phyloP scores from a whole-genome alignment of 1,284 basidiomycete genomes.

The Sphagnurus paluster region DNA sequence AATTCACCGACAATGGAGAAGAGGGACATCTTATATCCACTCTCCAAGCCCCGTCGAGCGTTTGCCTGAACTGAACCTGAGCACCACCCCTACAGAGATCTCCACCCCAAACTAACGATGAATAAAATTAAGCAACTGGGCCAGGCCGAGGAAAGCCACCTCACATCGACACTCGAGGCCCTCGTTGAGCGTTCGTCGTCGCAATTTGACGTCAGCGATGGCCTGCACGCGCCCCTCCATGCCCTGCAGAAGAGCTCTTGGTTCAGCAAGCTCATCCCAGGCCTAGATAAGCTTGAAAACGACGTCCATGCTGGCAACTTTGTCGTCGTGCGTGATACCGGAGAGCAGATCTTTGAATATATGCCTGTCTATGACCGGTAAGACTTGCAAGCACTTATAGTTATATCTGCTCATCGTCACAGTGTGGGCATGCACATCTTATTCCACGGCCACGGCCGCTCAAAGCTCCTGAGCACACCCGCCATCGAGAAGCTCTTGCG shows the following conservation, averaged over 20 bases:
- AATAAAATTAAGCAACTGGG: neutral
- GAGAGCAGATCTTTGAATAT: conserved; percentile 70
- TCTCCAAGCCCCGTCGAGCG: too few relatives aligned
- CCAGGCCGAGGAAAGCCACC: neutral
- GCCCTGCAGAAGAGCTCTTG: conserved; percentile 32
- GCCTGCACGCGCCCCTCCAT: conserved; percentile 43
- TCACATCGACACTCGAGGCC: conserved; percentile 31
- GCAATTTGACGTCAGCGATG: conserved; percentile 38
- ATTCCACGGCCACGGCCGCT: conserved; percentile 61
- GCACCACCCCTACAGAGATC: too few relatives aligned
- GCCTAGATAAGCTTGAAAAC: conserved; percentile 51
- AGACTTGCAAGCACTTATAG: conserved; percentile 2
- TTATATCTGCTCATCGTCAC: conserved; percentile 12
- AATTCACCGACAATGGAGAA: too few relatives aligned
- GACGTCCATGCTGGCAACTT: conserved; percentile 67
- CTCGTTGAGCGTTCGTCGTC: conserved; percentile 44
- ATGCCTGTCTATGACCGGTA: conserved; percentile 77
- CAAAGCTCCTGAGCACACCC: conserved; percentile 54
- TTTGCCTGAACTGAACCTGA: too few relatives aligned
- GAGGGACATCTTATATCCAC: too few relatives aligned
- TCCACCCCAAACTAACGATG: neutral
- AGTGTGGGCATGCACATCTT: conserved; percentile 79
- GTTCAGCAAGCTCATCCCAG: conserved; percentile 51
- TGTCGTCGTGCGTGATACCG: conserved; percentile 61
- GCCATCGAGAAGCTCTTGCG: conserved; percentile 60